phyloP scores from a whole-genome alignment of 345 rosid genomes.

The Brassica juncea region DNA sequence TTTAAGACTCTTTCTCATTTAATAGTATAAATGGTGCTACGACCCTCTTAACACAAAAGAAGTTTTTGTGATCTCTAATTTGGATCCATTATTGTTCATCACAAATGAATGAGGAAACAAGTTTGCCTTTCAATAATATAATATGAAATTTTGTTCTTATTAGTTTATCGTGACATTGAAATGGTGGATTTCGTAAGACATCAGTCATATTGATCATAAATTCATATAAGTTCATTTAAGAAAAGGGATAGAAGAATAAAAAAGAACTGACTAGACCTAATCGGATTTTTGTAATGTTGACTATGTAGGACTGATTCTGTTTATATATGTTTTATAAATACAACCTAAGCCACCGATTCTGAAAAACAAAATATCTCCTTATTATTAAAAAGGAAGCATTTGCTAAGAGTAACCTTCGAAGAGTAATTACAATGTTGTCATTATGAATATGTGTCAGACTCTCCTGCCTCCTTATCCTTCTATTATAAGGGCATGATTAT shows the following conservation, averaged over 20 bases:
- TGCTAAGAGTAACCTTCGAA: too few relatives aligned
- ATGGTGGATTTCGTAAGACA: neutral
- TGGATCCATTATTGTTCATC: neutral
- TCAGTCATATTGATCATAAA: neutral
- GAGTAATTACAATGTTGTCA: too few relatives aligned
- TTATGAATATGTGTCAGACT: too few relatives aligned
- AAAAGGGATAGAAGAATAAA: too few relatives aligned
- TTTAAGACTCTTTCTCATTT: too few relatives aligned
- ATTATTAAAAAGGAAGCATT: too few relatives aligned
- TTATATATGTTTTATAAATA: too few relatives aligned
- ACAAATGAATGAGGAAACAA: neutral
- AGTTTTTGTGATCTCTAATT: neutral
- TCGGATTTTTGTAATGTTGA: too few relatives aligned
- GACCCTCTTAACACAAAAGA: neutral
- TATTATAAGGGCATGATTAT: too few relatives aligned
- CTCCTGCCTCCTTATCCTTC: too few relatives aligned
- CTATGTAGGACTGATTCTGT: too few relatives aligned
- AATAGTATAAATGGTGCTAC: neutral
- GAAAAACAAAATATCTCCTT: neutral
- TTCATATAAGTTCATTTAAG: neutral
- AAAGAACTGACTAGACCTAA: too few relatives aligned
- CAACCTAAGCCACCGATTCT: neutral
- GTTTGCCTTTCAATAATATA: neutral
- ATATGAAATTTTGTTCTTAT: neutral
- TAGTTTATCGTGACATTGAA: neutral